These are phyloP conservation scores for Euphorbia lathyris DNA, from an alignment of 345 rosid genomes.

Conservation along the genomic window DNA sequence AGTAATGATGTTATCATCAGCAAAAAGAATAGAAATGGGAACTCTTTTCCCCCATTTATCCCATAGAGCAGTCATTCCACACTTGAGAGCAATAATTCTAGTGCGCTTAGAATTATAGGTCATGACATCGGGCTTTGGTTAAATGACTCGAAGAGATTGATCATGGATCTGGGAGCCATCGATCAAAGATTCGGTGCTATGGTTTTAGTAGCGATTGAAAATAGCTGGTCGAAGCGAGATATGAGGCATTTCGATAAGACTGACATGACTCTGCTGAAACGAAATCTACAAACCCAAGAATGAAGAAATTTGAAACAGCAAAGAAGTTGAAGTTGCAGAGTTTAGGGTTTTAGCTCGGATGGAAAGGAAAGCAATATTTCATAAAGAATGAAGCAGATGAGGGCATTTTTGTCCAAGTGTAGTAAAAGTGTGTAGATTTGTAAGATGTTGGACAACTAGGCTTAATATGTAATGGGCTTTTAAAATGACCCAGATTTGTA, in stretches of 20 bases:
- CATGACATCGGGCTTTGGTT: slow-evolving; percentile 62
- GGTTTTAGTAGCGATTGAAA: slow-evolving; percentile 24
- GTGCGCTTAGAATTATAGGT: slow-evolving; percentile 58
- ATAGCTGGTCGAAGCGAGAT: slow-evolving; percentile 48
- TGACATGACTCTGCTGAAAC: no score
- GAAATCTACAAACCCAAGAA: no score
- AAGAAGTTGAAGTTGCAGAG: no score
- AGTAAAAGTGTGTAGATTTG: no score
- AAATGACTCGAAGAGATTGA: slow-evolving; percentile 44
- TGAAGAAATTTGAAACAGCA: no score
- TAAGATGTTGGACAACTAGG: no score
- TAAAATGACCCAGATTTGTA: no score
- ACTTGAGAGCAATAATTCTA: slow-evolving; percentile 82
- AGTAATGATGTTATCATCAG: slow-evolving; percentile 84
- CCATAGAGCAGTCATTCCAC: slow-evolving; percentile 90
- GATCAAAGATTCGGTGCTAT: slow-evolving; percentile 30
- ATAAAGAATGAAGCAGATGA: no score
- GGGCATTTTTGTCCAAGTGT: no score
- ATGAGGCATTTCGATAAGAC: slow-evolving; percentile 66
- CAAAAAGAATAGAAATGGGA: slow-evolving; percentile 76
- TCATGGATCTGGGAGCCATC: slow-evolving; percentile 34
- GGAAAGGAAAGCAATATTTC: no score
- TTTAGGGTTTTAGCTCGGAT: no score
- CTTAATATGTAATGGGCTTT: no score
- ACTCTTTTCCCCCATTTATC: slow-evolving; percentile 96